These are phyloP conservation scores for Agaricus subrufescens DNA, from an alignment of 768 basidiomycete genomes.

Conservation along the genomic window DNA sequence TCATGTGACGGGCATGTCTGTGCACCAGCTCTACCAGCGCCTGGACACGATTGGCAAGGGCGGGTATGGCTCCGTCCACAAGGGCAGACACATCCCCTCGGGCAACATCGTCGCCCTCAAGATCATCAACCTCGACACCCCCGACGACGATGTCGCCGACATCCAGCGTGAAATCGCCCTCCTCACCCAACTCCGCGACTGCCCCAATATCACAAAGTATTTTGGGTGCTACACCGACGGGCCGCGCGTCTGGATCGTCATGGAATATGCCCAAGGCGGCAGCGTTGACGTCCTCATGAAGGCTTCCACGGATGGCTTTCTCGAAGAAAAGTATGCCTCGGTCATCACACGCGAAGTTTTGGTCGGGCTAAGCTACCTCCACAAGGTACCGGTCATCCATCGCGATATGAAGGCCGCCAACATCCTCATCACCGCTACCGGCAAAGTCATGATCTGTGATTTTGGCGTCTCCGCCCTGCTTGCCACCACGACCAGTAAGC, in stretches of 20 bases:
- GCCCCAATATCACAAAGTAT: constrained; percentile 90
- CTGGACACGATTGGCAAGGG: constrained; percentile 94
- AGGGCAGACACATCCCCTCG: constrained; percentile 77
- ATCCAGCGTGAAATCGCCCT: constrained; percentile 96
- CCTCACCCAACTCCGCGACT: constrained; percentile 83
- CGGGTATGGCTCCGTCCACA: constrained; percentile 94
- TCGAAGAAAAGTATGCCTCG: constrained; percentile 89
- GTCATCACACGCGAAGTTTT: constrained; percentile 90
- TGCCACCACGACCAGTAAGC: constrained; percentile 78
- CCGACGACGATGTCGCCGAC: constrained; percentile 94
- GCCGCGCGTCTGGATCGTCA: constrained; percentile 96
- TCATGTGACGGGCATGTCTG: constrained; percentile 26
- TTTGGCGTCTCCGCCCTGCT: constrained; percentile 97
- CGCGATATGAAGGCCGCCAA: constrained; percentile 98
- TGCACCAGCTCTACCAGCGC: constrained; percentile 78
- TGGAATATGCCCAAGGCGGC: constrained; percentile 96
- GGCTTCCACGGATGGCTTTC: constrained; percentile 61
- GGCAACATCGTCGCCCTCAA: constrained; percentile 94
- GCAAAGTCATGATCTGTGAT: constrained; percentile 94
- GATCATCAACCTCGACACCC: constrained; percentile 96
- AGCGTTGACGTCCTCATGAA: constrained; percentile 93
- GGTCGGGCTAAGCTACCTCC: constrained; percentile 81
- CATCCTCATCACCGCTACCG: constrained; percentile 81
- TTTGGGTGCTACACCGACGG: constrained; percentile 96
- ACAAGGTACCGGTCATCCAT: constrained; percentile 93